Evolutionary conservation across 192 early-diverging fungal species (phyloP), one percentile per base, ranked within the genome.

Genomic region (Backusella australiensis): DNA sequence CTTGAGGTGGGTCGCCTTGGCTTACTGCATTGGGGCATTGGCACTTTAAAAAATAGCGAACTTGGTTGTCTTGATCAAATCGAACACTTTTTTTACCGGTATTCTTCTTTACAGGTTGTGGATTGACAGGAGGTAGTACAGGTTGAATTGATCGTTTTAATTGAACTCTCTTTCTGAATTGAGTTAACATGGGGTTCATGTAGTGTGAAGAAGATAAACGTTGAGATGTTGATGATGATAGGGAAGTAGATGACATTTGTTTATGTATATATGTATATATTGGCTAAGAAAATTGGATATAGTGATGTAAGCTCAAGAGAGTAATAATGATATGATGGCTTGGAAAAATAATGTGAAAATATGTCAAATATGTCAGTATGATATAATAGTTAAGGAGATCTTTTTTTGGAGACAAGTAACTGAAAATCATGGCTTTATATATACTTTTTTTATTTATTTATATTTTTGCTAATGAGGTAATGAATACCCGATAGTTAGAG

Each of bases 11-110:
- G 35, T 80, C 83, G 15, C 73, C 78, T 69, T 84, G 67, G 3
- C 42, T 49, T 23, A 88, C 89, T 26, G 85, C 79, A 32, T 75
- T 78, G 14, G 93, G 91, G 71, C 81, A 89, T 85, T 94, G 87
- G 12, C 81, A 86, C 84, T 92, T 91, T 59, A 90, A 85, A 83
- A 94, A 94, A 67, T 90, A 85, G 49, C 88, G 87, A 67, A 94
- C 86, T 68, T 89, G 88, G 78, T 94, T 90, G n/a, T 94, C 86
- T 12, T 86, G 68, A 34, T 89, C 82, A 82, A 94, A 94, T 69
- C 89, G 90, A 19, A 94, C 93, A 42, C 83, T 90, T 80, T 90
- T 89, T 69, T 76, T 76, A 5, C 14, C 4, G 11, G 14, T 12
- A 29, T 65, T 34, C 56, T 63, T 63, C 23, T 26, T 63, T 63